phyloP scores from a whole-genome alignment of 495 filamentous ascomycete genomes.

The Acidomyces sp. region DNA sequence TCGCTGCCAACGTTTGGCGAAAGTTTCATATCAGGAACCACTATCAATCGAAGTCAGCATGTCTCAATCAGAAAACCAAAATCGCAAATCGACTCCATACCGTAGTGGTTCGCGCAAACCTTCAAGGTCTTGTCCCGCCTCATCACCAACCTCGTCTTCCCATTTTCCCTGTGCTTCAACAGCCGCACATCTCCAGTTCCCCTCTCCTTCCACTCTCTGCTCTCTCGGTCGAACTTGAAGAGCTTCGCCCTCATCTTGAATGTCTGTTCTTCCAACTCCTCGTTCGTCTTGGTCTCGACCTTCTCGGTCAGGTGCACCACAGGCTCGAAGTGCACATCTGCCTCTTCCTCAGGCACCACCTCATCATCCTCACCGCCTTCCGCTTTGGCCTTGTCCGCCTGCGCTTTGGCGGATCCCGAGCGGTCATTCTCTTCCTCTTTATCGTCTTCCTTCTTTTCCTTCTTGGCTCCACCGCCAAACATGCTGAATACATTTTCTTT shows the following conservation, averaged over 20 bases:
- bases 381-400: slow-evolving; percentile 34
- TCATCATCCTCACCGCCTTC: slow-evolving; percentile 23
- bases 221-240: slow-evolving; percentile 88
- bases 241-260: slow-evolving; percentile 99
- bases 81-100: slow-evolving; percentile 43
- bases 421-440: slow-evolving; percentile 65
- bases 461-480: slow-evolving; percentile 87
- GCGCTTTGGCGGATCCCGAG: slow-evolving; percentile 79
- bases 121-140: slow-evolving; percentile 98
- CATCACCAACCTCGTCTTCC: slow-evolving; percentile 97
- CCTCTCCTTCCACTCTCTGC: slow-evolving; percentile 97
- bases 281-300: slow-evolving; percentile 93
- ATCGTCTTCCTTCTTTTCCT: slow-evolving; percentile 66
- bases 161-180: slow-evolving; percentile 96
- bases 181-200: slow-evolving; percentile 92
- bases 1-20: slow-evolving; percentile 95
- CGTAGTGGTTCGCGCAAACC: slow-evolving; percentile 99
- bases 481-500: slow-evolving; percentile 81
- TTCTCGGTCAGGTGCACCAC: slow-evolving; percentile 90
- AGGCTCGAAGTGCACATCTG: slow-evolving; percentile 91
- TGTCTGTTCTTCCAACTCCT: slow-evolving; percentile 89
- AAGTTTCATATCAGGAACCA: slow-evolving; percentile 98
- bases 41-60: slow-evolving; percentile 33
- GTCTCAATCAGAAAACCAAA: not conserved
- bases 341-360: slow-evolving; percentile 44